phyloP scores from a whole-genome alignment of 345 rosid species.

The Hibiscus mutabilis region DNA sequence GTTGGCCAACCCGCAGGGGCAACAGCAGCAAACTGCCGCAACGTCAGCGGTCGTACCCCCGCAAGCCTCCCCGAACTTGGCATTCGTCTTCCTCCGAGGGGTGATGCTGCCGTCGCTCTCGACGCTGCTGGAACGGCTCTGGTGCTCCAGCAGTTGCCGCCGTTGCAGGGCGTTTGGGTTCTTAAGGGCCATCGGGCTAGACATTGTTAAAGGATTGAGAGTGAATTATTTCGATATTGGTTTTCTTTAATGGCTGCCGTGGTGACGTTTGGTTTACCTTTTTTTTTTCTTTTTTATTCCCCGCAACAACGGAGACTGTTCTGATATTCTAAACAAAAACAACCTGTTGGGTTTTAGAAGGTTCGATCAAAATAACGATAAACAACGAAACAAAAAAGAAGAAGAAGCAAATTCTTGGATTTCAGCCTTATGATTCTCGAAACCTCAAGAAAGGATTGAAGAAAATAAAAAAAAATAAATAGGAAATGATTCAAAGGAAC shows the following conservation, averaged over 20 bases:
- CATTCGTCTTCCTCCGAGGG: constrained; percentile 6
- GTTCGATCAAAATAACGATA: not conserved
- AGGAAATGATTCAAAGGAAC: too few relatives aligned
- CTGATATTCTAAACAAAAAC: not conserved
- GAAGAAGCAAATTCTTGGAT: not conserved
- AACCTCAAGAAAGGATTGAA: not conserved
- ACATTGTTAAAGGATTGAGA: constrained; percentile 1
- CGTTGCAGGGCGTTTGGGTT: not conserved
- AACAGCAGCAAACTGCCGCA: constrained; percentile 70
- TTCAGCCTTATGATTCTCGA: not conserved
- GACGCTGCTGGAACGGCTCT: constrained; percentile 21
- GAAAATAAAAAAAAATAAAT: not conserved
- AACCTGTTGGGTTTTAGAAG: not conserved
- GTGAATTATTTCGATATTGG: not conserved
- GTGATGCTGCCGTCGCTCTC: constrained; percentile 9
- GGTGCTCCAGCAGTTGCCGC: constrained; percentile 12
- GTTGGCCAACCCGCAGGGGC: constrained; percentile 52
- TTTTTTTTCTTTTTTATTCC: not conserved
- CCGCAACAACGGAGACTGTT: not conserved
- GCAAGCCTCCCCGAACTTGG: constrained; percentile 32
- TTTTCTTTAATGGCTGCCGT: not conserved
- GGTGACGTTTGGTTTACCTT: too few relatives aligned
- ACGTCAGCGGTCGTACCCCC: constrained; percentile 64
- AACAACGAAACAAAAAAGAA: not conserved
- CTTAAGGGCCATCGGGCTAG: not conserved